Evolutionary conservation across 2,329 filamentous ascomycete species (phyloP).

Genomic region (Rugonectria rugulosa): DNA sequence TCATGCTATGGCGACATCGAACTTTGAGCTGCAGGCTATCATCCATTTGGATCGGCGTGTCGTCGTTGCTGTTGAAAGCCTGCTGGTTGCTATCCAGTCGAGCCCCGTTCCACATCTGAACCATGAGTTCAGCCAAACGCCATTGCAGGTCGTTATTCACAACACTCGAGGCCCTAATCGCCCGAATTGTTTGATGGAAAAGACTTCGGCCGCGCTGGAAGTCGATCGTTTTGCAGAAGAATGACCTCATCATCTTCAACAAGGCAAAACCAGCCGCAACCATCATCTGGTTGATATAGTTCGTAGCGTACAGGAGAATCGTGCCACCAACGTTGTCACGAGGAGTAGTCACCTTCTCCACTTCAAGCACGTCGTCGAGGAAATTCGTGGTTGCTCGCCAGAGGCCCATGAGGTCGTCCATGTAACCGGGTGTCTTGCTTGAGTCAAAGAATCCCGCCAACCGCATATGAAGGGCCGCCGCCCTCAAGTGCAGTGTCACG

Average conservation of each 20-base stretch:
- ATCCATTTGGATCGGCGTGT: slow-evolving; percentile 62
- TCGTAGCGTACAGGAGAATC: slow-evolving; percentile 72
- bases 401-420: slow-evolving; percentile 77
- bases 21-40: slow-evolving; percentile 81
- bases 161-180: slow-evolving; percentile 76
- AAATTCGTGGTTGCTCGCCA: slow-evolving; percentile 77
- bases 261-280: slow-evolving; percentile 81
- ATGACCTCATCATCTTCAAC: slow-evolving; percentile 79
- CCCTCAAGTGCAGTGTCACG: slow-evolving; percentile 72
- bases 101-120: slow-evolving; percentile 84
- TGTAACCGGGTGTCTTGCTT: slow-evolving; percentile 73
- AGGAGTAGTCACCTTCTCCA: slow-evolving; percentile 56
- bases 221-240: slow-evolving; percentile 77
- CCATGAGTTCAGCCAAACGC: slow-evolving; percentile 83
- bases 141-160: slow-evolving; percentile 81
- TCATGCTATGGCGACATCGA: slow-evolving; percentile 86
- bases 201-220: slow-evolving; percentile 71
- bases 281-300: slow-evolving; percentile 86
- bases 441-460: slow-evolving; percentile 84
- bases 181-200: slow-evolving; percentile 74
- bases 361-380: slow-evolving; percentile 69
- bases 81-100: slow-evolving; percentile 58
- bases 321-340: slow-evolving; percentile 57
- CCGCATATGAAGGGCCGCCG: slow-evolving; percentile 77
- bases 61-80: slow-evolving; percentile 57